Evolutionary conservation across 1,284 basidiomycete species (phyloP).

Genomic region (Cutaneotrichosporon mucoides): DNA sequence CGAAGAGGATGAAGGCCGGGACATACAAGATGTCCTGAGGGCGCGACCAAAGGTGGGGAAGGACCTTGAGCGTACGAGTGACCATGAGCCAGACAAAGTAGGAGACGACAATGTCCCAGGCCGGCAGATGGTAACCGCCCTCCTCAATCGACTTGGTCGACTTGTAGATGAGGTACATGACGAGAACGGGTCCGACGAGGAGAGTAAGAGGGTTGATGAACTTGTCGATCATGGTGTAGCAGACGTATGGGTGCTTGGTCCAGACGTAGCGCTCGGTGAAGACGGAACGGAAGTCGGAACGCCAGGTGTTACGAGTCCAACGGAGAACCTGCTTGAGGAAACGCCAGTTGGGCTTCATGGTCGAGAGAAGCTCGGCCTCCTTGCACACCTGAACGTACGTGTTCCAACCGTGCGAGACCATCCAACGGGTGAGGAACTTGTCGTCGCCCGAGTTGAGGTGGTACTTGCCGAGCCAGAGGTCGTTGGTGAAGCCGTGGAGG

Average conservation of each 20-base stretch:
- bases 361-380: slow-evolving; percentile 82
- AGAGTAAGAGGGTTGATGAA: slow-evolving; percentile 85
- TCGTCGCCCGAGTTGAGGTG: slow-evolving; percentile 89
- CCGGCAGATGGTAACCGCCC: slow-evolving; percentile 82
- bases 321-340: slow-evolving; percentile 87
- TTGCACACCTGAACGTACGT: slow-evolving; percentile 88
- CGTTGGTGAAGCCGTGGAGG: slow-evolving; percentile 84
- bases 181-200: slow-evolving; percentile 72
- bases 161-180: slow-evolving; percentile 70
- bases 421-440: slow-evolving; percentile 93
- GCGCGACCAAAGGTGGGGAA: slow-evolving; percentile 80
- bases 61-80: slow-evolving; percentile 78
- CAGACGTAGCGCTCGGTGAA: slow-evolving; percentile 84
- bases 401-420: slow-evolving; percentile 89
- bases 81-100: slow-evolving; percentile 76
- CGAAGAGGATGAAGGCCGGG: slow-evolving; percentile 82
- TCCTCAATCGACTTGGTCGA: slow-evolving; percentile 63
- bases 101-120: slow-evolving; percentile 72
- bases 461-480: slow-evolving; percentile 87
- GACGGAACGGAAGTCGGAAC: slow-evolving; percentile 77
- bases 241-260: slow-evolving; percentile 83
- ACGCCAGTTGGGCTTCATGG: slow-evolving; percentile 94
- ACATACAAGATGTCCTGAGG: slow-evolving; percentile 83
- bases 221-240: slow-evolving; percentile 91
- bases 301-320: slow-evolving; percentile 91